Evolutionary conservation across 176 grass and related monocot genomes (phyloP).

Genomic region (Lolium rigidum): DNA sequence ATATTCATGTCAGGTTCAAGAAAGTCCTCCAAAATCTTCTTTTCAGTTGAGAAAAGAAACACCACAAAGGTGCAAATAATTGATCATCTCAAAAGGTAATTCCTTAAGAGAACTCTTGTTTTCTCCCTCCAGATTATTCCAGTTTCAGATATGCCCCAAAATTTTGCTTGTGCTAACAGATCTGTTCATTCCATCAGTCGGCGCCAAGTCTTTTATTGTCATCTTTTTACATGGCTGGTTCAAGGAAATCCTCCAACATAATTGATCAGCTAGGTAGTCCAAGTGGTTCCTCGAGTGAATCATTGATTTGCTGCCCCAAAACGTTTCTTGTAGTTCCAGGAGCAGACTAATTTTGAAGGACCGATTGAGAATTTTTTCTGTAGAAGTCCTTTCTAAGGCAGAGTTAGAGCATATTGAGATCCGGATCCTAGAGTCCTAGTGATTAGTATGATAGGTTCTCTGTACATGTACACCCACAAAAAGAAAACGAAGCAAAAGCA

Average conservation of each 20-base stretch:
- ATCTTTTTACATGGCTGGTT: neutral
- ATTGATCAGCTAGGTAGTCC: neutral
- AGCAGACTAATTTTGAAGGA: neutral
- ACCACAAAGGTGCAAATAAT: neutral
- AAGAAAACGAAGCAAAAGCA: no score
- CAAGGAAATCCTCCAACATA: neutral
- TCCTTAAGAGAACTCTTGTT: neutral
- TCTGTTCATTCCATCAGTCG: neutral
- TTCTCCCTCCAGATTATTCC: neutral
- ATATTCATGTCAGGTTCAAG: constrained; percentile 9
- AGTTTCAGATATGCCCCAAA: neutral
- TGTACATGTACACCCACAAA: neutral
- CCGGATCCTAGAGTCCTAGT: no score
- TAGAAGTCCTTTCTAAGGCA: neutral
- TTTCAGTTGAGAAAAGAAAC: neutral
- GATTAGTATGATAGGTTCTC: no score
- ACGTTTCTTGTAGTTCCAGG: neutral
- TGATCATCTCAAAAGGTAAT: neutral
- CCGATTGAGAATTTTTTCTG: neutral
- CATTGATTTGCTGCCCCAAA: neutral
- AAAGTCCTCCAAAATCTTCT: neutral
- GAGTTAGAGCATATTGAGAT: neutral
- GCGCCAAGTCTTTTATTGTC: no score
- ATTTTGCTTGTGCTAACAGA: neutral
- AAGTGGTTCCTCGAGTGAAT: neutral